These are phyloP conservation scores for Podospora comata DNA, from an alignment of 495 filamentous ascomycete species.

Conservation along the genomic window DNA sequence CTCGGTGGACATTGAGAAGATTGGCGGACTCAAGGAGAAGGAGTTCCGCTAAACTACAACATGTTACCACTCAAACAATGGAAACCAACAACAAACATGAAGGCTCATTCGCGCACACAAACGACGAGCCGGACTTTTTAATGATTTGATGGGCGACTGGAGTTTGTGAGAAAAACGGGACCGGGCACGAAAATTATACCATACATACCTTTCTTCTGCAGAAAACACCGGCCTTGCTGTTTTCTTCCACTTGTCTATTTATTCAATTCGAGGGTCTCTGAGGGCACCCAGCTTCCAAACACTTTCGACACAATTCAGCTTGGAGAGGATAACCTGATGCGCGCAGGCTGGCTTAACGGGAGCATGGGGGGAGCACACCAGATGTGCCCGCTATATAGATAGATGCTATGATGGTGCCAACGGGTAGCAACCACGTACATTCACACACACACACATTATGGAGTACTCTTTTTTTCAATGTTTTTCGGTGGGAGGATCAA, in stretches of 20 bases:
- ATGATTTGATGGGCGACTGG: constrained; percentile 23
- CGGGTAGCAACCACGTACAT: constrained; percentile 11
- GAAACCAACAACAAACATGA: background rate
- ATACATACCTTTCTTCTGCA: constrained; percentile 17
- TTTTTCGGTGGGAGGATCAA: constrained; percentile 1
- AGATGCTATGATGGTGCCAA: constrained; percentile 10
- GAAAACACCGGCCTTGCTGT: constrained; percentile 15
- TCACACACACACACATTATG: background rate
- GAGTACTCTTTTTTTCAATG: background rate
- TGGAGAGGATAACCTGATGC: constrained; percentile 7
- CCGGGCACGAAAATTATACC: constrained; percentile 26
- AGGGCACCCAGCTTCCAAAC: constrained; percentile 2
- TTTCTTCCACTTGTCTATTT: constrained; percentile 18
- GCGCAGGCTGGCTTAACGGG: constrained; percentile 4
- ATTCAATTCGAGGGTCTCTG: constrained; percentile 10
- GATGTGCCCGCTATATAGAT: constrained; percentile 1
- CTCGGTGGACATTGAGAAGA: constrained; percentile 87
- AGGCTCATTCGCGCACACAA: background rate
- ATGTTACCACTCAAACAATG: no score
- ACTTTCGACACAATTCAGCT: constrained; percentile 7
- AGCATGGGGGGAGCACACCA: constrained; percentile 6
- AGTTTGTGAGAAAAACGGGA: constrained; percentile 23
- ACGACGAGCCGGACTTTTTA: constrained; percentile 18
- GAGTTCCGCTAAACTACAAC: constrained; percentile 41
- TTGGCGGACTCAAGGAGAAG: constrained; percentile 94